Conservation (phyloP, 73 alveolate species). For the Durusdinium trenchii region DNA sequence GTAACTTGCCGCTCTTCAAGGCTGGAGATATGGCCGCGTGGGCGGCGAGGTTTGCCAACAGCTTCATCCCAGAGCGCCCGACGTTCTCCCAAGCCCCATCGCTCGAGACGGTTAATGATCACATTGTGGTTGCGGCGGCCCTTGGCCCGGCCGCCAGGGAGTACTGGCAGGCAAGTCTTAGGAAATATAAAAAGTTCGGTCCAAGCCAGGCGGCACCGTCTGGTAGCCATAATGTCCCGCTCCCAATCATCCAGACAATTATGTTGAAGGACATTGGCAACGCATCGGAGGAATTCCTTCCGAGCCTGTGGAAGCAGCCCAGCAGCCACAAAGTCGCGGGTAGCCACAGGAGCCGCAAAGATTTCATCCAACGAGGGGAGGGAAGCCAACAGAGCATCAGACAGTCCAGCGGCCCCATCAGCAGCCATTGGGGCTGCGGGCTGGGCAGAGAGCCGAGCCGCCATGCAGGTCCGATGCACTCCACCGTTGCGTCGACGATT, state of each 20-base stretch:
- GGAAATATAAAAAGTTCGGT: too few relatives aligned
- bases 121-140: neutral
- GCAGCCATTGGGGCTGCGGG: neutral
- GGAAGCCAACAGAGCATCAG: neutral
- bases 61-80: conserved; percentile 8
- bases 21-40: too few relatives aligned
- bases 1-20: too few relatives aligned
- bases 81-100: neutral
- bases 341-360: conserved; percentile 6
- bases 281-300: neutral
- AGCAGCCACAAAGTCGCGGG: neutral
- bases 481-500: conserved; percentile 24
- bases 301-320: neutral
- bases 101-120: neutral
- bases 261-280: neutral
- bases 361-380: too few relatives aligned
- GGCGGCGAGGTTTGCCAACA: too few relatives aligned
- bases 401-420: neutral
- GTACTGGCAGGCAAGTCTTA: too few relatives aligned
- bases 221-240: neutral
- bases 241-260: neutral
- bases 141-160: too few relatives aligned
- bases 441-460: neutral
- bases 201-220: conserved; percentile 13
- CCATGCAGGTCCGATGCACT: conserved; percentile 25